These are phyloP conservation scores for Hippophae rhamnoides DNA, from an alignment of 306 rosid species.

Conservation along the genomic window DNA sequence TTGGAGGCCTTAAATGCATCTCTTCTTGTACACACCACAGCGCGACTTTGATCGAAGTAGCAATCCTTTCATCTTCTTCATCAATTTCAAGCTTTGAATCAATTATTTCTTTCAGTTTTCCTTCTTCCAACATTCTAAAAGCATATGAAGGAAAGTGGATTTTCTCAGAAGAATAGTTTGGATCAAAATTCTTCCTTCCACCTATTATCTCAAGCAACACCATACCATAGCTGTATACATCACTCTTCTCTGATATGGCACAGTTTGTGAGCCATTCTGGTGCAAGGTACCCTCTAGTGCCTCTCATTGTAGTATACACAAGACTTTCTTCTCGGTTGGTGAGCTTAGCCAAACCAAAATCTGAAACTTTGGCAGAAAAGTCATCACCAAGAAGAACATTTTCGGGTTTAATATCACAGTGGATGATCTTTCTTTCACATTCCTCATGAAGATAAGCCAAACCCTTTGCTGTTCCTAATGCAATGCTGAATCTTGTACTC, in stretches of 20 bases:
- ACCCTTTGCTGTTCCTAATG: slow-evolving; percentile 86
- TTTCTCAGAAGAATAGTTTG: slow-evolving; percentile 50
- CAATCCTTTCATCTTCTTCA: slow-evolving; percentile 37
- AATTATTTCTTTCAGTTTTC: slow-evolving; percentile 40
- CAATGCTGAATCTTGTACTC: slow-evolving; percentile 70
- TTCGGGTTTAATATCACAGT: slow-evolving; percentile 91
- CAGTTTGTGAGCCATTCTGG: slow-evolving; percentile 96
- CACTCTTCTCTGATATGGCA: slow-evolving; percentile 92
- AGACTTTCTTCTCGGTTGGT: slow-evolving; percentile 81
- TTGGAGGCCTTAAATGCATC: slow-evolving; percentile 67
- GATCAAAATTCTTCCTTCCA: slow-evolving; percentile 74
- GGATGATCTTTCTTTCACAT: slow-evolving; percentile 79
- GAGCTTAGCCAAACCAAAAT: slow-evolving; percentile 83
- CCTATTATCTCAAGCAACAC: slow-evolving; percentile 73
- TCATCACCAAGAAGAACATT: slow-evolving; percentile 76
- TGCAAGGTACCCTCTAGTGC: slow-evolving; percentile 84
- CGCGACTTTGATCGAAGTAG: slow-evolving; percentile 54
- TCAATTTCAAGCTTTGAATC: slow-evolving; percentile 33
- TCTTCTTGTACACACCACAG: slow-evolving; percentile 91
- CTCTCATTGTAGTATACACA: slow-evolving; percentile 80
- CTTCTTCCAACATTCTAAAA: slow-evolving; percentile 82
- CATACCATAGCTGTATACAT: slow-evolving; percentile 88
- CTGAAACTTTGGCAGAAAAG: slow-evolving; percentile 73
- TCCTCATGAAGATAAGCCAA: slow-evolving; percentile 84
- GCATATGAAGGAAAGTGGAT: slow-evolving; percentile 72